Conservation (phyloP, 2,329 filamentous ascomycete species). For the Aspergillus awamori region DNA sequence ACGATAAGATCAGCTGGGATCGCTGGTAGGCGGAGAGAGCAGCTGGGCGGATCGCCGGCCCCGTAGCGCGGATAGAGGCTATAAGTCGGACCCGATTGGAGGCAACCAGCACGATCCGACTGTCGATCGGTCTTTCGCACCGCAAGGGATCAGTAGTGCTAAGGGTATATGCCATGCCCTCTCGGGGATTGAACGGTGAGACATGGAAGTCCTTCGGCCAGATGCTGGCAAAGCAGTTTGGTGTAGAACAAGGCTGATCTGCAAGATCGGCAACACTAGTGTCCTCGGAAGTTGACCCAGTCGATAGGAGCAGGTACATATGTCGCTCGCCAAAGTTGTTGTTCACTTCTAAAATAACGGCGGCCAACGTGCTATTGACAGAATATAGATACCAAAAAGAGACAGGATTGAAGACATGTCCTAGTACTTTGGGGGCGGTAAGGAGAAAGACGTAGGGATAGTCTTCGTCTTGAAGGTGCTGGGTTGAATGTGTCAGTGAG, state of each 20-base stretch:
- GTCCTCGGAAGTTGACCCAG: background rate
- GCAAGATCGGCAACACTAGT: background rate
- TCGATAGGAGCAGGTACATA: slow-evolving; percentile 9
- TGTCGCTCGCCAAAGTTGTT: slow-evolving; percentile 12
- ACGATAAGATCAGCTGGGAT: background rate
- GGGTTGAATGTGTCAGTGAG: background rate
- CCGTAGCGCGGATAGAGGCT: background rate
- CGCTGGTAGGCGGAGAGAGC: background rate
- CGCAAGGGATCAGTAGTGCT: slow-evolving; percentile 3
- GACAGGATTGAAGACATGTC: slow-evolving; percentile 12
- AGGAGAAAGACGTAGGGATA: slow-evolving; percentile 7
- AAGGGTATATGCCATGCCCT: slow-evolving; percentile 7
- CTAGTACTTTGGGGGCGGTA: slow-evolving; percentile 8
- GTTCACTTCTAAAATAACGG: slow-evolving; percentile 8
- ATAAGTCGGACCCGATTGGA: background rate
- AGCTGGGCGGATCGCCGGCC: background rate
- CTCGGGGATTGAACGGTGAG: slow-evolving; percentile 7
- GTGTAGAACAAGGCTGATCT: background rate
- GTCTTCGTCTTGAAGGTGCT: background rate
- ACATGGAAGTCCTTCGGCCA: slow-evolving; percentile 14
- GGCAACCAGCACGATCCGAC: slow-evolving; percentile 1
- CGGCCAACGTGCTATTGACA: background rate
- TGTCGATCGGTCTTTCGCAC: background rate
- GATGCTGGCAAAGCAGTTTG: background rate
- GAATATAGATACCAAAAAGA: slow-evolving; percentile 14